Evolutionary conservation across 2,329 filamentous ascomycete genomes (phyloP), one percentile per base, ranked within the genome.

Genomic region (Lizonia empirigonia): DNA sequence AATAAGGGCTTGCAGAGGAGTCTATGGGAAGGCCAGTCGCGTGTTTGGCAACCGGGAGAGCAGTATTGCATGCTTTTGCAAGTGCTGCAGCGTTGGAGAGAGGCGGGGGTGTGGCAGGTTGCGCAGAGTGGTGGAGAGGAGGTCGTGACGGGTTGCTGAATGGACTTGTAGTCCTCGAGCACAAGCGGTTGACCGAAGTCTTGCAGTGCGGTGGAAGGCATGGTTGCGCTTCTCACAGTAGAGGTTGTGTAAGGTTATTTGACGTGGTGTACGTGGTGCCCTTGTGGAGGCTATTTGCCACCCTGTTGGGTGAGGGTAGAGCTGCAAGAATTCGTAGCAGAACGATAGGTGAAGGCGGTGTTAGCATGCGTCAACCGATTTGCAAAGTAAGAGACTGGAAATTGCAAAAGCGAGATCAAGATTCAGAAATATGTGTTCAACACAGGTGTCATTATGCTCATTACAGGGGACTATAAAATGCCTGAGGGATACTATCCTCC

Each of bases 51-150:
- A 1, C 9, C 18, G 9, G 19, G 5, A 19, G 38, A 42, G 53
- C 59, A 62, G 36, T 60, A 60, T 44, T 34, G 34, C 35, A 50
- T 50, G n/a, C 29, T 44, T 9, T 53, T 56, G 45, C 51, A 59
- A 13, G 20, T 37, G 29, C 46, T 50, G 46, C 56, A 61, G 49
- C 35, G 48, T 19, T 37, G 34, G 3, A 19, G 18, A 7, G n/a
- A 20, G 13, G 32, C n/a, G 7, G 23, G 13, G 5, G 16, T 22
- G 35, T 56, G 55, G 32, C 57, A 60, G 20, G 38, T 23, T 16
- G 39, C 30, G 42, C 55, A 60, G 9, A 55, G 38, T 2, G 38
- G 27, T 10, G 44, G 13, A 10, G 27, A 35, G 22, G 27, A 7
- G 9, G 29, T 1, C 16, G 46, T 51, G 12, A 45, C 20, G 4